Conservation (phyloP, 768 basidiomycete species). For the Cystobasidium onofrii region DNA sequence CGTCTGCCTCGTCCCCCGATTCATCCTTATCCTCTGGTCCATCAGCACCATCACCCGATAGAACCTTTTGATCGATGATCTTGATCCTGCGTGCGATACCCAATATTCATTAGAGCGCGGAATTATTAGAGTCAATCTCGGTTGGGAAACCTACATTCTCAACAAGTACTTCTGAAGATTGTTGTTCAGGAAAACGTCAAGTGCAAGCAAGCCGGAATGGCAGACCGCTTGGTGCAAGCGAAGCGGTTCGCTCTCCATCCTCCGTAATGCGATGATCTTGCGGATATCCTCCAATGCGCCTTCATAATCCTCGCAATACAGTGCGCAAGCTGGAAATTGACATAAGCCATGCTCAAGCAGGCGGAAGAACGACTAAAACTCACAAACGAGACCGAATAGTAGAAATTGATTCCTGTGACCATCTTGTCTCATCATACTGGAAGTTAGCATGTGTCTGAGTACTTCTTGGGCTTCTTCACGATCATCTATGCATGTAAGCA, state of each 20-base stretch:
- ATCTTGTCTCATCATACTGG: constrained; percentile 55
- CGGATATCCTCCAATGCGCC: constrained; percentile 66
- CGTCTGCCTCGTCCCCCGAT: not conserved
- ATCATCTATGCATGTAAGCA: constrained; percentile 50
- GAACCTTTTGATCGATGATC: constrained; percentile 17
- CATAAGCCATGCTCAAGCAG: constrained; percentile 6
- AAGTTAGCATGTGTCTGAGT: constrained; percentile 63
- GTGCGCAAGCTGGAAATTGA: constrained; percentile 59
- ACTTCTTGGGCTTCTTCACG: constrained; percentile 65
- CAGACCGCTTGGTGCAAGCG: constrained; percentile 68
- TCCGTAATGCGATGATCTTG: constrained; percentile 63
- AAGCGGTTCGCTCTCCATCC: constrained; percentile 79
- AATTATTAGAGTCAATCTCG: constrained; percentile 48
- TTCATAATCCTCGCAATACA: constrained; percentile 54
- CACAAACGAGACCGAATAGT: constrained; percentile 68
- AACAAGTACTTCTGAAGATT: constrained; percentile 76
- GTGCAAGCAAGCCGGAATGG: constrained; percentile 60
- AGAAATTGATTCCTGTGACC: constrained; percentile 61
- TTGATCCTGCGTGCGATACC: constrained; percentile 37
- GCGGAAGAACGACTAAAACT: constrained; percentile 39
- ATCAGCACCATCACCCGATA: constrained; percentile 45
- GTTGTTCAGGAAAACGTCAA: constrained; percentile 67
- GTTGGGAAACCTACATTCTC: constrained; percentile 52
- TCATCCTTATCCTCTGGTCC: constrained; percentile 39
- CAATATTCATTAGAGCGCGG: constrained; percentile 38